Percentiles rank a stretch among this genome's conserved stretches.
These are phyloP conservation scores for Favolaschia claudopus DNA, from an alignment of 768 basidiomycete genomes.

Conservation along the genomic window DNA sequence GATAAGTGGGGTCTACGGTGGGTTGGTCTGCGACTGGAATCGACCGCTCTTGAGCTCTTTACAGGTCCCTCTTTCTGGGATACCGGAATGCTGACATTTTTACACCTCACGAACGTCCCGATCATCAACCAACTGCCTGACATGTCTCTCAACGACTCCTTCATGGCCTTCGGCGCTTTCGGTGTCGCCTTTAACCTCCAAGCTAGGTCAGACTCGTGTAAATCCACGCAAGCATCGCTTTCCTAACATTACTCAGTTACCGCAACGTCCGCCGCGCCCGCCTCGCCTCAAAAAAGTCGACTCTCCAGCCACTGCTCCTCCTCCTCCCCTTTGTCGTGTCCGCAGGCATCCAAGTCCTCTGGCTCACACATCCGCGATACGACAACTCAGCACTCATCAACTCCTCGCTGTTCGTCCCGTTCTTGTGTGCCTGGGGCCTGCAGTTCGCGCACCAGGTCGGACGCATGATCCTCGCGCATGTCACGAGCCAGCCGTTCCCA, in stretches of 20 bases:
- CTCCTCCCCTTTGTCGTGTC: constrained; percentile 84
- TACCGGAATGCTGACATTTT: constrained; percentile 65
- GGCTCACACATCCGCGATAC: constrained; percentile 77
- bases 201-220: constrained; percentile 54
- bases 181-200: constrained; percentile 83
- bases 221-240: background rate
- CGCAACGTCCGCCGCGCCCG: constrained; percentile 78
- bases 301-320: constrained; percentile 66
- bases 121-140: constrained; percentile 64
- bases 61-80: constrained; percentile 87
- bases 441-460: constrained; percentile 92
- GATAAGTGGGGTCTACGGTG: constrained; percentile 80
- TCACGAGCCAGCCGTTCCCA: constrained; percentile 86
- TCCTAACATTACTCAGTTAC: constrained; percentile 57
- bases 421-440: constrained; percentile 92
- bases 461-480: constrained; percentile 91
- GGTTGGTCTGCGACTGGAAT: constrained; percentile 26
- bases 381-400: constrained; percentile 73
- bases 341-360: constrained; percentile 74
- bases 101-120: constrained; percentile 60
- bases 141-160: constrained; percentile 81
- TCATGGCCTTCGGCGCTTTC: constrained; percentile 82
- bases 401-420: constrained; percentile 83
- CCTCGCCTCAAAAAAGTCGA: constrained; percentile 47
- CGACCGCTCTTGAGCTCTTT: background rate